Evolutionary conservation across 202 grass and related monocot genomes (phyloP), one percentile per base, ranked within the genome.

Genomic region (Eragrostis tef): DNA sequence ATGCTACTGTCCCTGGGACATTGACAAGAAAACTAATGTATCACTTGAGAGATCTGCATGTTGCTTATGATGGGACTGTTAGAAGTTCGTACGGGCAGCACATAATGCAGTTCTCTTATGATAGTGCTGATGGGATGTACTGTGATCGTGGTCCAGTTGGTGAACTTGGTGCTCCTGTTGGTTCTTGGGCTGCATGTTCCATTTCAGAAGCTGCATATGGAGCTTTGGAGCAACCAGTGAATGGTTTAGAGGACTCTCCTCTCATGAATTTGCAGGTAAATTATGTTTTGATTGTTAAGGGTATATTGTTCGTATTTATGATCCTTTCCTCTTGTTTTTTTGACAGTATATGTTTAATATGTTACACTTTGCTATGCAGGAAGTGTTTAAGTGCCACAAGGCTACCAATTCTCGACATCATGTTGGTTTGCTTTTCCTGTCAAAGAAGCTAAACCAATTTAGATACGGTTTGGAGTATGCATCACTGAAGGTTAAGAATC

Each of bases 181-280:
- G 95, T 73, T 88, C 90, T 14, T 94, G 84, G 95, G 90, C 92
- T 42, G 87, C 86, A 56, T 89, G 90, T 88, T 85, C 95, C n/a
- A 92, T 98, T 90, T 94, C 92, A 64, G 95, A 98, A 85, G 92
- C 95, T 82, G 95, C 95, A 50, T 98, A 94, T 90, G 95, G 92
- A 89, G 90, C 89, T 86, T 85, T 98, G 71, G 95, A 98, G 42
- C 74, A 87, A 59, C 92, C 95, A 41, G 82, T 90, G 47, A 93
- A 92, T 84, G 87, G 75, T 73, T 79, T 93, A 78, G 95, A 98
- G 74, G 62, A 84, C 57, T 98, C 88, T 21, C 86, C 95, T 77
- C 90, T 98, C 34, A 85, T 91, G 90, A 93, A 94, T 41, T 65
- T 98, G 61, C 93, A 98, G 89, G 92, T 98, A 63, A 31, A 70